A percentile compares a stretch with the other conserved stretches of the same genome.
These are phyloP conservation scores for Emergomyces pasteurianus DNA, from an alignment of 2,329 filamentous ascomycete species.

Conservation along the genomic window DNA sequence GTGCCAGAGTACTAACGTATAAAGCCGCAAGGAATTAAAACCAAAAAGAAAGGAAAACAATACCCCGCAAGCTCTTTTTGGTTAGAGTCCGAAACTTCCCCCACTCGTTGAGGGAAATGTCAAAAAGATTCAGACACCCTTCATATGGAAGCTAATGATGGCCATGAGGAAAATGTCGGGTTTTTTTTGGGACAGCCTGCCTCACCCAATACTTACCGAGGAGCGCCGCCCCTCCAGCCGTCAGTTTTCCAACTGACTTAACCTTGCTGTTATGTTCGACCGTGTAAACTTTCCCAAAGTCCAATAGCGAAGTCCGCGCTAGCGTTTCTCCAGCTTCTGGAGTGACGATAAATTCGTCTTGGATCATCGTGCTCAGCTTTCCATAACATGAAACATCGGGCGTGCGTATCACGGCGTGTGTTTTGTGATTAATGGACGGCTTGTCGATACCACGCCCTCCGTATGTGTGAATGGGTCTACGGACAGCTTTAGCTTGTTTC, in stretches of 20 bases:
- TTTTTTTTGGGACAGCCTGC: not conserved
- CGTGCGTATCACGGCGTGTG: slow-evolving; percentile 31
- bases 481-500: not conserved
- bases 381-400: not conserved
- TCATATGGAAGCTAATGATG: not conserved
- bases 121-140: not conserved
- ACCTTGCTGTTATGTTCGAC: slow-evolving; percentile 35
- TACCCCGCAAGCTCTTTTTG: not conserved
- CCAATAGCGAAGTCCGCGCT: slow-evolving; percentile 25
- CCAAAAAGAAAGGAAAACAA: not conserved
- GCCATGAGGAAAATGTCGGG: not conserved
- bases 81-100: not conserved
- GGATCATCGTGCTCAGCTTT: not conserved
- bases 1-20: not conserved
- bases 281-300: slow-evolving; percentile 30
- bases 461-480: slow-evolving; percentile 33
- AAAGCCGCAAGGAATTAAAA: not conserved
- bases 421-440: slow-evolving; percentile 20
- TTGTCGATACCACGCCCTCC: slow-evolving; percentile 25
- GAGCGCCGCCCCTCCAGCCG: slow-evolving; percentile 15
- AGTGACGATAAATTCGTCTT: not conserved
- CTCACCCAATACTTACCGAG: not conserved
- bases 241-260: slow-evolving; percentile 24
- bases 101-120: no score
- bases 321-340: slow-evolving; percentile 13